Conservation (phyloP, 345 rosid genomes). For the Gynandropsis gynandra region DNA sequence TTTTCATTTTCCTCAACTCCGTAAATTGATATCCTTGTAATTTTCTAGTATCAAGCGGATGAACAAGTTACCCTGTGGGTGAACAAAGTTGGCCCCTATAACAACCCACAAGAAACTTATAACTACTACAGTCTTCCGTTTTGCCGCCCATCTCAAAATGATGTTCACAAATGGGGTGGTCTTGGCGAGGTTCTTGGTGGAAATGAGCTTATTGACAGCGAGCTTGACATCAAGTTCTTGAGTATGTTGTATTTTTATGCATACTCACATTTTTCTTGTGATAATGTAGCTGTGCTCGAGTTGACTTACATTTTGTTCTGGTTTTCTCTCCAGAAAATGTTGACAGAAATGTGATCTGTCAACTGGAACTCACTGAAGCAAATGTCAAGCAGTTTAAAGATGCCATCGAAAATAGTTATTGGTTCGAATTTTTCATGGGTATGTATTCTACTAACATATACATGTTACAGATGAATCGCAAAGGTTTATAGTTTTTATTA, state of each 20-base stretch:
- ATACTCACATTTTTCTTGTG: conserved; percentile 1
- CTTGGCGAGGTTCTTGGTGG: conserved; percentile 99
- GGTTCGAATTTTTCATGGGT: conserved; percentile 88
- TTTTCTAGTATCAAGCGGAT: conserved; percentile 63
- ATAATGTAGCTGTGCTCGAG: conserved; percentile 7
- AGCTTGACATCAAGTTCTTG: conserved; percentile 67
- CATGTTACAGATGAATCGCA: background rate
- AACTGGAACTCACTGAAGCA: conserved; percentile 51
- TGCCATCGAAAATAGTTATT: conserved; percentile 82
- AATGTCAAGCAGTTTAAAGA: conserved; percentile 76
- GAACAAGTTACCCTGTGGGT: conserved; percentile 94
- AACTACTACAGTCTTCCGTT: conserved; percentile 98
- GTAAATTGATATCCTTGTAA: conserved; percentile 7
- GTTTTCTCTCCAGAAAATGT: conserved; percentile 45
- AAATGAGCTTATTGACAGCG: conserved; percentile 96
- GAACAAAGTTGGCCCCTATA: conserved; percentile 97
- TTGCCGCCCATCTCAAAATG: conserved; percentile 55
- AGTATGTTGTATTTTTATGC: conserved; percentile 23
- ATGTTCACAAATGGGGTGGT: conserved; percentile 98
- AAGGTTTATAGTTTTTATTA: background rate
- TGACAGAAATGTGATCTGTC: conserved; percentile 53
- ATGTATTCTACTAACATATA: conserved; percentile 16
- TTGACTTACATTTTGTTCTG: background rate
- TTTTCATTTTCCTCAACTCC: conserved; percentile 5
- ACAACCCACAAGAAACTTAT: conserved; percentile 99